Evolutionary conservation across 495 filamentous ascomycete genomes (phyloP).

Genomic region (Xylaria telfairii): DNA sequence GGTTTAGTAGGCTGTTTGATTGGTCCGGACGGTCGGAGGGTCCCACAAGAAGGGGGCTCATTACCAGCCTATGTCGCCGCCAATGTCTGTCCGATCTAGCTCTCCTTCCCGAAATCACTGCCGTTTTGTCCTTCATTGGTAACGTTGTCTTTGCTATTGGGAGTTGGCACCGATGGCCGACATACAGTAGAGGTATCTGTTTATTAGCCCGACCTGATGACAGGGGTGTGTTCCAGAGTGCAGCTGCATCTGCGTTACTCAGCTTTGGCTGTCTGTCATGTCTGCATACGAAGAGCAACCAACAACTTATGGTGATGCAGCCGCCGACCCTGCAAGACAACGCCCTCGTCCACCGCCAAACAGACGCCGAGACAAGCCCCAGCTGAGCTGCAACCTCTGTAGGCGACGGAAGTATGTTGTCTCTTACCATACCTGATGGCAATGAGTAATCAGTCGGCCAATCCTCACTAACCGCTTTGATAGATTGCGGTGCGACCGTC

Average conservation of each 20-base stretch:
- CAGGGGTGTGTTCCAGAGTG: neutral
- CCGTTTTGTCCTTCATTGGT: constrained; percentile 8
- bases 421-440: neutral
- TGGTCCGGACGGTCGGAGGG: constrained; percentile 25
- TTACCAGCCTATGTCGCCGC: neutral
- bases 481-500: constrained; percentile 25
- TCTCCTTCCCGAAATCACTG: neutral
- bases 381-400: constrained; percentile 28
- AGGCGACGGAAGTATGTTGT: constrained; percentile 23
- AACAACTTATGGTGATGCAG: constrained; percentile 27
- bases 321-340: constrained; percentile 37
- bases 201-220: neutral
- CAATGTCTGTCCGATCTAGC: neutral
- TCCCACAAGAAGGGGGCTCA: constrained; percentile 2
- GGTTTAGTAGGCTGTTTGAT: neutral
- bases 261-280: neutral
- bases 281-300: neutral
- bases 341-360: constrained; percentile 26
- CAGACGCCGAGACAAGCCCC: constrained; percentile 26
- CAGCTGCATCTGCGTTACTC: neutral
- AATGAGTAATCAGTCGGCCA: neutral
- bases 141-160: neutral
- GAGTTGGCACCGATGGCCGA: neutral
- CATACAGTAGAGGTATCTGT: neutral
- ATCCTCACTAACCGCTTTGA: neutral